Evolutionary conservation across 2,329 filamentous ascomycete species (phyloP), one percentile per base, ranked within the genome.

Genomic region (Fusarium illudens): DNA sequence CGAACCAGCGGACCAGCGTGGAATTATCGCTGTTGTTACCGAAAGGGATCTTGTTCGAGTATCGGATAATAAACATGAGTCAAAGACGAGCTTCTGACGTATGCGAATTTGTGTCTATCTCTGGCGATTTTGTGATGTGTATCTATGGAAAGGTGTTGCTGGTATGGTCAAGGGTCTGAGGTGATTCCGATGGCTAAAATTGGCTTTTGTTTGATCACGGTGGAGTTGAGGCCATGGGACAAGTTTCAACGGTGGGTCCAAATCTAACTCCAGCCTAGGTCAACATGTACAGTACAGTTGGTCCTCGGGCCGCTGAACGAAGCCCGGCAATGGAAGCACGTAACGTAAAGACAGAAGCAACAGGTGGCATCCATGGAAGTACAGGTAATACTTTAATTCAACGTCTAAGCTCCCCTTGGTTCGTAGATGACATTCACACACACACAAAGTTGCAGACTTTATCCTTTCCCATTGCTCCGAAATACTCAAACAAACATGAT

Each of bases 41-140:
- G 48, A 62, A 70, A 58, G 69, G 51, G 46, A 65, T 71, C 55
- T 68, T 72, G 65, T 73, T 70, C 70, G 67, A 73, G 70, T 68
- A 73, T 59, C 63, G 62, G 42, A 70, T 73, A 67, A 70, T 68
- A 65, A 53, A 55, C 58, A 65, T 57, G 46, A 52, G 64, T 32
- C 66, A 46, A 22, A 37, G 17, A 36, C 20, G 32, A 48, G 25
- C 62, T 58, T 37, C 46, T 67, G 37, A 60, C 64, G 53, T 30
- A 58, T 63, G 49, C 25, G 39, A 44, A 58, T 44, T 34, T 27
- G 36, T 57, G 46, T 49, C 10, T 57, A 32, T 27, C 10, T 48
- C 20, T 51, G 42, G 10, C 63, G 53, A 53, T 30, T 17, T 20
- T 5, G 22, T 27, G 22, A 46, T 22, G 34, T 29, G 17, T n/a